Evolutionary conservation across 768 basidiomycete species (phyloP).

Genomic region (Lactarius deliciosus): DNA sequence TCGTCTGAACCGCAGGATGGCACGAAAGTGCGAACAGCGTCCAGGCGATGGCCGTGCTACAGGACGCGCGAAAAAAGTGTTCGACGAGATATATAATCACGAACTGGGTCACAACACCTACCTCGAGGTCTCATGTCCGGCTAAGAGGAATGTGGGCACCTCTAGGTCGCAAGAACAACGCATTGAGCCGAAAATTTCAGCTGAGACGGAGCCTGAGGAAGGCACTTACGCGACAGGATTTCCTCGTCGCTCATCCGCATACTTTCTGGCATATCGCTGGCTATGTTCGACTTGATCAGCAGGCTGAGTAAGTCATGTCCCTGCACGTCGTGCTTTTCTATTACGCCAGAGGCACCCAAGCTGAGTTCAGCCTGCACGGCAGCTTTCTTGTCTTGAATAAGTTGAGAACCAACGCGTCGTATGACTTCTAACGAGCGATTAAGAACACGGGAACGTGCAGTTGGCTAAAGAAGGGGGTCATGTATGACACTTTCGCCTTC

Average conservation of each 20-base stretch:
- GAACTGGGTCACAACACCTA: not conserved
- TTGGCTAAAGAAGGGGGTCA: conserved; percentile 30
- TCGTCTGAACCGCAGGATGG: conserved; percentile 36
- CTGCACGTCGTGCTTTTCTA: conserved; percentile 27
- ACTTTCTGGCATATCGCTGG: conserved; percentile 32
- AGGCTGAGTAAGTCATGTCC: conserved; percentile 35
- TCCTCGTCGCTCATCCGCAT: conserved; percentile 29
- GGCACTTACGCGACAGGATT: too few relatives aligned
- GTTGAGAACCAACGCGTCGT: conserved; percentile 48
- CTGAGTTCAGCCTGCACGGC: conserved; percentile 30
- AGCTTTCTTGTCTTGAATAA: conserved; percentile 52
- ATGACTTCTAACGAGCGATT: conserved; percentile 43
- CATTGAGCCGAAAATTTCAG: too few relatives aligned
- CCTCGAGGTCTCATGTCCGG: conserved; percentile 34
- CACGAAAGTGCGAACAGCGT: conserved; percentile 36
- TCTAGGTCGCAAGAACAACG: too few relatives aligned
- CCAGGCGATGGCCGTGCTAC: conserved; percentile 38
- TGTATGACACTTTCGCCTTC: not conserved
- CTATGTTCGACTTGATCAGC: conserved; percentile 38
- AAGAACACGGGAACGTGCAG: conserved; percentile 26
- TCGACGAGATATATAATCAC: not conserved
- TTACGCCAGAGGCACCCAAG: not conserved
- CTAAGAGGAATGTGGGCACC: too few relatives aligned
- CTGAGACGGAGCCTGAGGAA: too few relatives aligned
- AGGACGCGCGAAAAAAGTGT: not conserved